Evolutionary conservation across 345 rosid genomes (phyloP).

Genomic region (Ricinus communis): DNA sequence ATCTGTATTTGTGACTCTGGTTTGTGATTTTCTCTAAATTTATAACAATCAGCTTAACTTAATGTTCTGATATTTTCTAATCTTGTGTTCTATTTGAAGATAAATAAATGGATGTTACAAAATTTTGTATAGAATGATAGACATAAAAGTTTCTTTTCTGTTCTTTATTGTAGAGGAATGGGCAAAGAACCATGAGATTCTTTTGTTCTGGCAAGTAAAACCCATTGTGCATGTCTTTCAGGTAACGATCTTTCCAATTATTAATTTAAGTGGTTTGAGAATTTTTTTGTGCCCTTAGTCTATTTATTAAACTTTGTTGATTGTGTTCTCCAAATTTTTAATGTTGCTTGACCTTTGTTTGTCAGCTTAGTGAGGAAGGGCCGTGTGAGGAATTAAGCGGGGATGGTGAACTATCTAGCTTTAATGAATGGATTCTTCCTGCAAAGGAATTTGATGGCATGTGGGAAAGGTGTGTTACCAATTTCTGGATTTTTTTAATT

Average conservation of each 20-base stretch:
- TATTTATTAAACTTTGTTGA: neutral
- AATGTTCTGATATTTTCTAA: neutral
- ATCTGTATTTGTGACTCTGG: conserved; percentile 84
- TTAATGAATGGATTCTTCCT: conserved; percentile 96
- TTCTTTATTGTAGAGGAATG: conserved; percentile 62
- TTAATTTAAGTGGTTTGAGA: no score
- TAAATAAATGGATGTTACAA: neutral
- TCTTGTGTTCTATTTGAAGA: neutral
- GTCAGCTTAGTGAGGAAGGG: conserved; percentile 90
- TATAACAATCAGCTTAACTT: neutral
- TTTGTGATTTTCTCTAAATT: conserved; percentile 20
- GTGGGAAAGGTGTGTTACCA: conserved; percentile 88
- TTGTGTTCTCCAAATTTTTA: conserved; percentile 12
- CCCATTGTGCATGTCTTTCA: conserved; percentile 90
- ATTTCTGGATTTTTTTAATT: neutral
- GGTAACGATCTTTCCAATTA: no score
- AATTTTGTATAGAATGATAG: neutral
- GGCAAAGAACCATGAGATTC: conserved; percentile 68
- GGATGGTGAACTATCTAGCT: conserved; percentile 86
- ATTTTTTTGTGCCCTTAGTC: neutral
- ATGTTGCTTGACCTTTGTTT: conserved; percentile 7
- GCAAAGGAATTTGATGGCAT: conserved; percentile 97
- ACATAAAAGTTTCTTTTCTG: neutral
- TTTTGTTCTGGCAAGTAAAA: conserved; percentile 97
- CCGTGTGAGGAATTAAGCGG: conserved; percentile 80